Evolutionary conservation across 257 asterid species (phyloP).

Genomic region (Primulina tabacum): DNA sequence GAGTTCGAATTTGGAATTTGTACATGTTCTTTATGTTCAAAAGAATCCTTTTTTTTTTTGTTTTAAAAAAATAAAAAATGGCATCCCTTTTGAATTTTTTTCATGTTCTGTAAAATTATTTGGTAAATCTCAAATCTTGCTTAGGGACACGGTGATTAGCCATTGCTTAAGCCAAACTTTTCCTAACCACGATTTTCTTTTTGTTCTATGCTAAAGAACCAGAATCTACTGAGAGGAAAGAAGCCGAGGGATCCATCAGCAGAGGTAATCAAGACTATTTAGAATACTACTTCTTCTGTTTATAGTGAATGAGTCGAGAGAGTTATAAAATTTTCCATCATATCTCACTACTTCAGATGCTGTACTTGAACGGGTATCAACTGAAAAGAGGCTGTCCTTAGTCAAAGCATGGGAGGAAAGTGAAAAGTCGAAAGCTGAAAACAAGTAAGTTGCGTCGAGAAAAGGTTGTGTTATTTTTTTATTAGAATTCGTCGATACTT

Average conservation of each 20-base stretch:
- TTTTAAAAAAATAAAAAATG: no score
- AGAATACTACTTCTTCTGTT: neutral
- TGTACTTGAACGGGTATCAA: slow-evolving; percentile 49
- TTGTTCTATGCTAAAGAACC: slow-evolving; percentile 32
- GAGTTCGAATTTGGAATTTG: slow-evolving; percentile 6
- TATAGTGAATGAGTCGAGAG: neutral
- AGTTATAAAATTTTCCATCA: neutral
- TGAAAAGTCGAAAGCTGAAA: slow-evolving; percentile 64
- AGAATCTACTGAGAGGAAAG: slow-evolving; percentile 64
- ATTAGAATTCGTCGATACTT: neutral
- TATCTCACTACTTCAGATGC: slow-evolving; percentile 29
- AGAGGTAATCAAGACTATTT: slow-evolving; percentile 57
- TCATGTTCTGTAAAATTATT: neutral
- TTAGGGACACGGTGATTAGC: neutral
- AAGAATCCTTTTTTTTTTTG: neutral
- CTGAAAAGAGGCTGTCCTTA: slow-evolving; percentile 50
- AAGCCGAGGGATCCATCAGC: slow-evolving; percentile 67
- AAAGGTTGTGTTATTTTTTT: slow-evolving; percentile 6
- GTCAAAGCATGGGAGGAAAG: slow-evolving; percentile 71
- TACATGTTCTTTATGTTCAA: neutral
- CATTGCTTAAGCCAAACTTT: neutral
- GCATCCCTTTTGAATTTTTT: neutral
- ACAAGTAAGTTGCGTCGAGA: slow-evolving; percentile 42
- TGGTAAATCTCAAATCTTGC: neutral
- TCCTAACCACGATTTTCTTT: slow-evolving; percentile 11